Evolutionary conservation across 2,329 filamentous ascomycete species (phyloP), one percentile per base, ranked within the genome.

Genomic region (Chaetothyriales sp.): DNA sequence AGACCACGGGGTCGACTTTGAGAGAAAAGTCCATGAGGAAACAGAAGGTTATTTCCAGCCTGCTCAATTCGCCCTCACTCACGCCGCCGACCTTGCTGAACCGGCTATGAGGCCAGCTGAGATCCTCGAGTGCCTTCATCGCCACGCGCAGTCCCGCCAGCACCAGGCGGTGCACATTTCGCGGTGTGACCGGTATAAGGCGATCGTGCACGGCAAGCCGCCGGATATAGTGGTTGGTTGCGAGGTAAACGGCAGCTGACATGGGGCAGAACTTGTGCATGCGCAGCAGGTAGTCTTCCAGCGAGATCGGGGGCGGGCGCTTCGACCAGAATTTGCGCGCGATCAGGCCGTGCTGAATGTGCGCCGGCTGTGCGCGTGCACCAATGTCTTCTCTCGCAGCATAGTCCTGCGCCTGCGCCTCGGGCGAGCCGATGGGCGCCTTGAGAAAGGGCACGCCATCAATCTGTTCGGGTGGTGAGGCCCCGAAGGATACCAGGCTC

Each of bases 311-410:
- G 18, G 92, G 90, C 15, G 87, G 80, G 48, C 81, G 79, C 65
- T 92, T 95, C 57, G 84, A 90, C 71, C 92, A 93, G 68, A 98
- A 98, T 62, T 92, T 92, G 59, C 88, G 81, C 18, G 86, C 87
- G 57, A 96, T 86, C 57, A 87, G 84, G 55, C 81, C 81, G 63
- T 92, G 84, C 64, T 95, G 89, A 32, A 86, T 69, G 53, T 83
- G 80, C 51, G 87, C 72, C 19, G 83, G 81, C 59, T 87, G 81
- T 26, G 80, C 81, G 64, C 86, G 78, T 45, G 78, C 77, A n/a
- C 81, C 66, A 32, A 72, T 63, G 39, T 72, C 66, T 42, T 67
- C 67, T 20, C 68, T 68, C 22, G 32, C 15, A 15, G 32, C 10
- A 5, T 39, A 39, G 54, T 76, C 73, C 52, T 70, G 65, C 28